Evolutionary conservation across 129 eudicot genomes (phyloP).

Genomic region (Centella asiatica): DNA sequence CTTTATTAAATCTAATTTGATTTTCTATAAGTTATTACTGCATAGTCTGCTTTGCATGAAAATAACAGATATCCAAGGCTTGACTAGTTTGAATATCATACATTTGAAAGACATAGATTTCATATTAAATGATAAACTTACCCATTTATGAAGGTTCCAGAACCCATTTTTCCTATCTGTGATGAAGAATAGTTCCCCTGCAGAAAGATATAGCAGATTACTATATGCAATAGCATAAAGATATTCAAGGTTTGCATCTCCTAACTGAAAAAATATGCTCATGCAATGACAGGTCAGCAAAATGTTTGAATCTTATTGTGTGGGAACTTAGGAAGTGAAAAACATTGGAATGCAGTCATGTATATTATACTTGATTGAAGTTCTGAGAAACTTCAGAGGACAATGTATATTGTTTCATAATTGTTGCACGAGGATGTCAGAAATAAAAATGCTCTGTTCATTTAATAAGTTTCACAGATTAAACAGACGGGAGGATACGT

Average conservation of each 20-base stretch:
- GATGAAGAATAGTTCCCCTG: conserved; percentile 89
- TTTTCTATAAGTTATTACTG: not conserved
- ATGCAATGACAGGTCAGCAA: not conserved
- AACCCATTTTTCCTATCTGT: conserved; percentile 81
- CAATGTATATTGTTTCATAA: not conserved
- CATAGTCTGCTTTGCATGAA: not conserved
- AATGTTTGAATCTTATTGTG: not conserved
- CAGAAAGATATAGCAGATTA: conserved; percentile 19
- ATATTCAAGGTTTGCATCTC: conserved; percentile 2
- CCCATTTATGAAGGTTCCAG: conserved; percentile 97
- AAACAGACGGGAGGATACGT: no score
- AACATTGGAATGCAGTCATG: no score
- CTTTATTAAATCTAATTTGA: no score
- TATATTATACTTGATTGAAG: no score
- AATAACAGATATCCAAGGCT: not conserved
- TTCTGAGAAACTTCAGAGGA: not conserved
- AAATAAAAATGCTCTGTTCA: no score
- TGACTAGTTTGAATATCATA: not conserved
- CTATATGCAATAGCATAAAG: not conserved
- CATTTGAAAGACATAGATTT: not conserved
- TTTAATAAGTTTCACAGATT: no score
- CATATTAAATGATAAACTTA: conserved; percentile 13
- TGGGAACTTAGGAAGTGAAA: not conserved
- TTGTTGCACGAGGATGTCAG: not conserved
- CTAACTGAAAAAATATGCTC: not conserved